phyloP scores from a whole-genome alignment of 1,139 yeast species.

The Hemisphaericaspora xylanilytica region DNA sequence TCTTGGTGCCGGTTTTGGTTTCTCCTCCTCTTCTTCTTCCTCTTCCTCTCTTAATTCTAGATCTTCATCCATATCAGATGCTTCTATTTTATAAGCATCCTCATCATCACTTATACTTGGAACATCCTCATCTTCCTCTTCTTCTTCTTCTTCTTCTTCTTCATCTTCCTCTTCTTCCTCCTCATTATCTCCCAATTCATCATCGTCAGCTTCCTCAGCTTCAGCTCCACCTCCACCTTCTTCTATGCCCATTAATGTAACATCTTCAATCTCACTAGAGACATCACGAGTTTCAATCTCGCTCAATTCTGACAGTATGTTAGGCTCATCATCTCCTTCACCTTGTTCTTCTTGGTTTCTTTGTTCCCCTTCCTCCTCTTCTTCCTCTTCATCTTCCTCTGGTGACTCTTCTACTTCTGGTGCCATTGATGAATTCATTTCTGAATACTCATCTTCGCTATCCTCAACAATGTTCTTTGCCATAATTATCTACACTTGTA shows the following conservation, averaged over 20 bases:
- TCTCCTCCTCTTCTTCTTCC: conserved; percentile 27
- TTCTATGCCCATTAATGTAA: neutral
- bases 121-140: conserved; percentile 25
- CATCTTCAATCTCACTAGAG: conserved; percentile 1
- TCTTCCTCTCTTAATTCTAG: conserved; percentile 33
- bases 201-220: conserved; percentile 14
- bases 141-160: conserved; percentile 22
- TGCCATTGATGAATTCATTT: conserved; percentile 10
- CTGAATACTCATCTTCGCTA: conserved; percentile 8
- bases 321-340: conserved; percentile 14
- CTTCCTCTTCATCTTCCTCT: conserved; percentile 5
- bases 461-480: conserved; percentile 8
- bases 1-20: conserved; percentile 6
- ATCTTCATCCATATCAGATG: conserved; percentile 43
- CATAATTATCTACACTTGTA: conserved; percentile 13
- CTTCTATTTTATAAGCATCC: conserved; percentile 35
- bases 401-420: conserved; percentile 14
- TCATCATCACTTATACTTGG: conserved; percentile 30
- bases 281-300: conserved; percentile 6
- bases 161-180: conserved; percentile 14
- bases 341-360: conserved; percentile 12
- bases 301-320: conserved; percentile 12
- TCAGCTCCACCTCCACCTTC: conserved; percentile 12
- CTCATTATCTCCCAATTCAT: conserved; percentile 15
- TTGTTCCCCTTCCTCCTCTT: conserved; percentile 4